Conservation (phyloP, 1,284 basidiomycete genomes). For the Ustilago hordei region DNA sequence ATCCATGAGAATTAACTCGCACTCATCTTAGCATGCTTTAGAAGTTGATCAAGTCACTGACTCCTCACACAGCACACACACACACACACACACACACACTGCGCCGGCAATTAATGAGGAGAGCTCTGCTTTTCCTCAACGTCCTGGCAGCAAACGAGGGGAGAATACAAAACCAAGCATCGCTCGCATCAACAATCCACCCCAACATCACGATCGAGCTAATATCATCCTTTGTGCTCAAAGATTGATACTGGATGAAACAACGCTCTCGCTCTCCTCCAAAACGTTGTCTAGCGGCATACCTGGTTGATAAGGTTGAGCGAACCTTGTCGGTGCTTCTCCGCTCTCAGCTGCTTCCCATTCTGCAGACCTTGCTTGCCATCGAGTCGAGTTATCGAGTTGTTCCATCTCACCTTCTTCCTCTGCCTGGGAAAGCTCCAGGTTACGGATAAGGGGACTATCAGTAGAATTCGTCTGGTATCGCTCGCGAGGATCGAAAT, state of each 20-base stretch:
- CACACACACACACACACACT: too few species aligned
- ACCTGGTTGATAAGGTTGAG: conserved; percentile 60
- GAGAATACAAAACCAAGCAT: too few species aligned
- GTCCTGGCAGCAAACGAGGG: too few species aligned
- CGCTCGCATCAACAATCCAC: too few species aligned
- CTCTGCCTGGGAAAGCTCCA: background rate
- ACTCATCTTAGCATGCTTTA: too few species aligned
- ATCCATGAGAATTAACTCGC: too few species aligned
- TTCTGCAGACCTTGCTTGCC: background rate
- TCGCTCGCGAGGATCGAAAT: conserved; percentile 29
- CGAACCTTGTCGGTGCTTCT: conserved; percentile 25
- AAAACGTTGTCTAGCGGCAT: conserved; percentile 62
- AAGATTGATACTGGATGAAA: conserved; percentile 40
- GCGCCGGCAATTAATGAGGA: too few species aligned
- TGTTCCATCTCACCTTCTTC: conserved; percentile 15
- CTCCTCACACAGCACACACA: too few species aligned
- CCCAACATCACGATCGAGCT: too few species aligned
- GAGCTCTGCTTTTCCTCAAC: too few species aligned
- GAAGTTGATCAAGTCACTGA: too few species aligned
- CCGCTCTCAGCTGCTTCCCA: conserved; percentile 4
- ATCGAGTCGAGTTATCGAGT: background rate
- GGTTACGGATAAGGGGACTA: background rate
- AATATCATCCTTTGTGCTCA: background rate
- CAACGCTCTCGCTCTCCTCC: conserved; percentile 59
- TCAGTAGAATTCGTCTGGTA: conserved; percentile 3